Conservation (phyloP, 75 land plant genomes). For the Gnetum montanum region DNA sequence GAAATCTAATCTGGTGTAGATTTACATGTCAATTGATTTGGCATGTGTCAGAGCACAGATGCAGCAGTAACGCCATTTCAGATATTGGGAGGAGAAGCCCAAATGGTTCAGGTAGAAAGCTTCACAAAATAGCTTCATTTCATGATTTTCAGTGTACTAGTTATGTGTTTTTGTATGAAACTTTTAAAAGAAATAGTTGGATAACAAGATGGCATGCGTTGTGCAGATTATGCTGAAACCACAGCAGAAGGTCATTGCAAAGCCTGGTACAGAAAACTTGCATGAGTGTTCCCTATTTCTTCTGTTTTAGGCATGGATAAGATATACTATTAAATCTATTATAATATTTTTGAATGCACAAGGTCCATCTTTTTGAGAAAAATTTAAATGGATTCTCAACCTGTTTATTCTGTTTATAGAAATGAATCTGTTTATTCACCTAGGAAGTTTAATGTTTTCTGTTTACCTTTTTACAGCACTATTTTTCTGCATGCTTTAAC, state of each 20-base stretch:
- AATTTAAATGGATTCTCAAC: too few species aligned
- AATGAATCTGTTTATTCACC: too few species aligned
- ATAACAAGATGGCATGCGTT: background rate
- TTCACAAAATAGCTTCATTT: background rate
- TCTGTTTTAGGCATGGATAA: background rate
- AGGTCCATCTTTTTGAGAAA: too few species aligned
- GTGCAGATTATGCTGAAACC: slow-evolving; percentile 81
- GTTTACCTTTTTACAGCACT: too few species aligned
- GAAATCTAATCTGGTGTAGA: too few species aligned
- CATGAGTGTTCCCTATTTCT: background rate
- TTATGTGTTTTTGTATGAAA: too few species aligned
- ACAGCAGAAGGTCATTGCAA: slow-evolving; percentile 63
- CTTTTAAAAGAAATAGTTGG: too few species aligned
- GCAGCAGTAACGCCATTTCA: slow-evolving; percentile 66
- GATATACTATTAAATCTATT: too few species aligned
- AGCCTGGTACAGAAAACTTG: slow-evolving; percentile 59
- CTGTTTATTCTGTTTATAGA: too few species aligned
- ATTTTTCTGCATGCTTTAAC: too few species aligned
- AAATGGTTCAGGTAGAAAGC: slow-evolving; percentile 70
- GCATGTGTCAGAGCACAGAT: slow-evolving; percentile 52
- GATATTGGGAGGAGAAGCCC: slow-evolving; percentile 87
- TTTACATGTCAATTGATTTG: background rate
- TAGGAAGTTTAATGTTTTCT: too few species aligned
- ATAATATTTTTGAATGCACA: too few species aligned
- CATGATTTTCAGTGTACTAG: background rate